phyloP scores from a whole-genome alignment of 1,139 yeast genomes.

The Citeromyces siamensis region DNA sequence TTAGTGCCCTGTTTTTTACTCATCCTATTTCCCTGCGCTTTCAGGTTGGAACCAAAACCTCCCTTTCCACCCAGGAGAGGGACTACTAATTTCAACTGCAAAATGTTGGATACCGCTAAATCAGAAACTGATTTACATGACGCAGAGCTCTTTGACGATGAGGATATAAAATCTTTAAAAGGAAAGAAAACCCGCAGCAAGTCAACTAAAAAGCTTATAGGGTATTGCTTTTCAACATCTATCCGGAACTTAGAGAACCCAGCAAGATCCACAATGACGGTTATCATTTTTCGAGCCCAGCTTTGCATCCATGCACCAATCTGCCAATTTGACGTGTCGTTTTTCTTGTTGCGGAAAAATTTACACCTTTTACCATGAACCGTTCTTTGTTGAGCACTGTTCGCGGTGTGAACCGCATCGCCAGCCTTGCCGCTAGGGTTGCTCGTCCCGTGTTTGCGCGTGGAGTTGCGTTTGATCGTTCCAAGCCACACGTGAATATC shows the following conservation, averaged over 20 bases:
- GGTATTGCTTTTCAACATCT: too few relatives aligned
- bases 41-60: conserved; percentile 32
- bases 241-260: too few relatives aligned
- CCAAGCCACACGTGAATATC: conserved; percentile 91
- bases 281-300: too few relatives aligned
- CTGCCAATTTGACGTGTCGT: too few relatives aligned
- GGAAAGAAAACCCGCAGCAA: too few relatives aligned
- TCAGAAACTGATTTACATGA: too few relatives aligned
- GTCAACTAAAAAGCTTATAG: too few relatives aligned
- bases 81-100: conserved; percentile 15
- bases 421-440: background rate
- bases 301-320: too few relatives aligned
- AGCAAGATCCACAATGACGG: too few relatives aligned
- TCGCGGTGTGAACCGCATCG: background rate
- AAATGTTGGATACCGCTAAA: conserved; percentile 4
- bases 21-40: conserved; percentile 26
- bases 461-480: conserved; percentile 62
- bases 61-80: conserved; percentile 38
- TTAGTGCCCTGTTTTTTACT: conserved; percentile 16
- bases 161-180: too few relatives aligned
- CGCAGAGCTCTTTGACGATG: too few relatives aligned
- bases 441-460: conserved; percentile 3
- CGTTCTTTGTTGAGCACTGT: conserved; percentile 1
- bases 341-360: too few relatives aligned
- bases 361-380: background rate